A percentile compares a stretch with the other conserved stretches of the same genome.
These are phyloP conservation scores for Rhynchosporium secalis DNA, from an alignment of 2,329 filamentous ascomycete species.

Conservation along the genomic window DNA sequence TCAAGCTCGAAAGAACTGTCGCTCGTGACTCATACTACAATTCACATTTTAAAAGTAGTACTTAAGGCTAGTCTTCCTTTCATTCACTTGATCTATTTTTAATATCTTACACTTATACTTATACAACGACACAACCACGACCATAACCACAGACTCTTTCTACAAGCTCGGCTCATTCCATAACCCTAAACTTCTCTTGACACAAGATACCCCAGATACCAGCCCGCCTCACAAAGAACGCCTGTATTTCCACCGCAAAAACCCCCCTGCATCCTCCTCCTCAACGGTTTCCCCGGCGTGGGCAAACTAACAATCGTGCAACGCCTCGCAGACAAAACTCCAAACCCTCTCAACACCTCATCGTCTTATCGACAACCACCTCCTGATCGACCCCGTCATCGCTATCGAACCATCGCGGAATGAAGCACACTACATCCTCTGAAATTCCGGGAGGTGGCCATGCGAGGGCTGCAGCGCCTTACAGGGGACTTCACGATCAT, in stretches of 20 bases:
- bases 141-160: no score
- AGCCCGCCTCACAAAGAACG: not conserved
- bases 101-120: no score
- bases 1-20: not conserved
- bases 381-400: slow-evolving; percentile 3
- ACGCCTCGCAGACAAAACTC: not conserved
- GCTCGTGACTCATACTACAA: not conserved
- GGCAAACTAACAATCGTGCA: not conserved
- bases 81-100: no score
- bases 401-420: slow-evolving; percentile 1
- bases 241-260: not conserved
- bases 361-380: slow-evolving; percentile 5
- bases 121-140: no score
- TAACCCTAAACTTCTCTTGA: not conserved
- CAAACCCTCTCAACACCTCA: not conserved
- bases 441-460: not conserved
- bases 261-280: not conserved
- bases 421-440: not conserved
- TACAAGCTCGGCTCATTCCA: not conserved
- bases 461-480: not conserved
- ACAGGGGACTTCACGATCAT: not conserved
- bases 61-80: not conserved
- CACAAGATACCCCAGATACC: not conserved
- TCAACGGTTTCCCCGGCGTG: not conserved
- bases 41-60: not conserved